phyloP scores from a whole-genome alignment of 768 basidiomycete species.

The Naematelia aurantialba region DNA sequence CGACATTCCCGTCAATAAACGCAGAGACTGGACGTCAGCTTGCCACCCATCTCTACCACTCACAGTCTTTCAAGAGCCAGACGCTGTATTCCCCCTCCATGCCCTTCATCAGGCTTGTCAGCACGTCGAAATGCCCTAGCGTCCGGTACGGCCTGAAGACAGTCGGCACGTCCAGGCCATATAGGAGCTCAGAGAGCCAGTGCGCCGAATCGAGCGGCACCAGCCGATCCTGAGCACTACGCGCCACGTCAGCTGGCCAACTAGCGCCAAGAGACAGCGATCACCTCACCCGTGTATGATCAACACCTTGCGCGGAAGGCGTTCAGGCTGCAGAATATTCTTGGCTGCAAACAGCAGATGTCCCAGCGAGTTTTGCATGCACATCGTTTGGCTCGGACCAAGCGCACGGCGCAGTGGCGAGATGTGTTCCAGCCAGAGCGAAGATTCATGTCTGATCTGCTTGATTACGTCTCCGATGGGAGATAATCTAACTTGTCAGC shows the following conservation, averaged over 20 bases:
- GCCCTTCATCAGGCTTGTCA: conserved; percentile 18
- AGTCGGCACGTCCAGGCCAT: conserved; percentile 20
- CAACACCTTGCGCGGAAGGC: conserved; percentile 12
- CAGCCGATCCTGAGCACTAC: conserved; percentile 11
- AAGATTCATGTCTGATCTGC: conserved; percentile 28
- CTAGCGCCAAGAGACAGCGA: neutral
- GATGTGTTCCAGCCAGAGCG: conserved; percentile 25
- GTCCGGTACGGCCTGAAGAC: conserved; percentile 16
- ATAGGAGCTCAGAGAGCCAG: conserved; percentile 19
- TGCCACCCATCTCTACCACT: neutral
- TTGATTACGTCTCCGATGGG: conserved; percentile 32
- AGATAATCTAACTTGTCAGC: conserved; percentile 12
- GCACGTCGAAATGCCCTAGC: conserved; percentile 14
- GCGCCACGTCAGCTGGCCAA: neutral
- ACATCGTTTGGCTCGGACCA: conserved; percentile 20
- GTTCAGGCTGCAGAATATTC: conserved; percentile 7
- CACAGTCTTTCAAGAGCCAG: conserved; percentile 16
- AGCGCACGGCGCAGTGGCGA: conserved; percentile 25
- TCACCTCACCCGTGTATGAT: conserved; percentile 21
- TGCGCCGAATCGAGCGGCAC: conserved; percentile 15
- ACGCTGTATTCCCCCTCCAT: conserved; percentile 12
- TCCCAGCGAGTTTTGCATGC: conserved; percentile 20
- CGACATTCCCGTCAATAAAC: neutral
- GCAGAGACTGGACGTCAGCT: neutral
- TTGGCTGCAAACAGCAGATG: conserved; percentile 24